Evolutionary conservation across 2,329 filamentous ascomycete genomes (phyloP), one percentile per base, ranked within the genome.

Genomic region (Balansia obtecta): DNA sequence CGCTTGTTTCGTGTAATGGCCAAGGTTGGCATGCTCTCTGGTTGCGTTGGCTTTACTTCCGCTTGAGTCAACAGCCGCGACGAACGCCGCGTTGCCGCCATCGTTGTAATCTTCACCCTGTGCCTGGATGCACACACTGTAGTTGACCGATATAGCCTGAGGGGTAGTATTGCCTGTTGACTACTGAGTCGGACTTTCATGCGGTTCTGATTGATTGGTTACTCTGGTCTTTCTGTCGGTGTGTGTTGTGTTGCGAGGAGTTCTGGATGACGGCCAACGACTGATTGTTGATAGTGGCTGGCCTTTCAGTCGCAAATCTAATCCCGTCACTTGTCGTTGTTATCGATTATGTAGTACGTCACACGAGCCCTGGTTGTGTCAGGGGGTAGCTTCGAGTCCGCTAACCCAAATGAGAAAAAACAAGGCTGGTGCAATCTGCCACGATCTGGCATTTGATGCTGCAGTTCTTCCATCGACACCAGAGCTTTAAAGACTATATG

Each of bases 61-160:
- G 52, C 53, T 48, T 60, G 56, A n/a, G 56, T 61, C 53, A 63
- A 67, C 27, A 76, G 63, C 39, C 73, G 70, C 11, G 70, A 65
- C 2, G 68, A 71, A 20, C 66, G 63, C 39, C 68, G 63, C 45
- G 64, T 66, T 15, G 57, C 58, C 33, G 68, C 66, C 58, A 67
- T 64, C 18, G 44, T 15, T 18, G 15, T 20, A 33, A 15, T 38
- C 40, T 44, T 48, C 39, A 46, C 50, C 37, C n/a, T 4, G 27
- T 40, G 12, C 42, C 4, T 49, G 7, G 37, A 7, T 20, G 15
- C 20, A 13, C 5, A 10, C 15, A 22, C 12, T 3, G 22, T 40
- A 27, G 15, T 12, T 16, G 41, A 32, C 18, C 42, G 11, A n/a
- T 30, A 30, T 34, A 43, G 18, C 20, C 33, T 50, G 5, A 3